Percentiles rank a stretch among this genome's conserved stretches.
These are phyloP conservation scores for Carex pumila DNA, from an alignment of 176 grass and related monocot genomes.

Conservation along the genomic window DNA sequence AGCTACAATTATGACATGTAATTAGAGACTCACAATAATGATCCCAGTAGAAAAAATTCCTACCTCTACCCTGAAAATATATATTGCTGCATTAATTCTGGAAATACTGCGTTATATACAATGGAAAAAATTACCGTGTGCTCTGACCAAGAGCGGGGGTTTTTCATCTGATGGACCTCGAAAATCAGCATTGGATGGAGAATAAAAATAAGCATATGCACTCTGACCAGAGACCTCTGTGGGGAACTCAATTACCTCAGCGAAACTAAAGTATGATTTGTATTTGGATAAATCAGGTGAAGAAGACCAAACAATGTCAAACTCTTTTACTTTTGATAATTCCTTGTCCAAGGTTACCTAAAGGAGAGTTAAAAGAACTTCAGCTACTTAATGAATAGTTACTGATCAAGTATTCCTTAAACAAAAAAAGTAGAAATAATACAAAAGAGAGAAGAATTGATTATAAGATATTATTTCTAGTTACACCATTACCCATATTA, in stretches of 20 bases:
- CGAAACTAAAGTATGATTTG: constrained; percentile 55
- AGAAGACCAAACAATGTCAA: constrained; percentile 73
- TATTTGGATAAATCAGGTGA: constrained; percentile 45
- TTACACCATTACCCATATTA: background rate
- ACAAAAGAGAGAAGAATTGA: background rate
- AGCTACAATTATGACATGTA: background rate
- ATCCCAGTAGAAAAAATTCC: background rate
- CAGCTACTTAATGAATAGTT: background rate
- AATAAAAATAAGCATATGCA: constrained; percentile 92
- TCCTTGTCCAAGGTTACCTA: constrained; percentile 62
- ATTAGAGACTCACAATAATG: background rate
- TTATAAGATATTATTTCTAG: background rate
- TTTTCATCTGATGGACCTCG: constrained; percentile 64
- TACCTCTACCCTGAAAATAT: background rate
- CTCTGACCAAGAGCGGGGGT: constrained; percentile 77
- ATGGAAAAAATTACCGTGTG: constrained; percentile 47
- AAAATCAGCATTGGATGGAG: constrained; percentile 61
- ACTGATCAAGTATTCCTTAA: background rate
- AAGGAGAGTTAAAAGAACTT: background rate
- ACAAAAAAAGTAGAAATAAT: background rate
- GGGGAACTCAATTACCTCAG: constrained; percentile 78
- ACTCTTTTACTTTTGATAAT: constrained; percentile 39
- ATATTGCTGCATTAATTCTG: background rate
- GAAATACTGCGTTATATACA: background rate
- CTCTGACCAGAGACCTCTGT: constrained; percentile 52